Evolutionary conservation across 1,284 basidiomycete species (phyloP).

Genomic region (Tylopilus sp.): DNA sequence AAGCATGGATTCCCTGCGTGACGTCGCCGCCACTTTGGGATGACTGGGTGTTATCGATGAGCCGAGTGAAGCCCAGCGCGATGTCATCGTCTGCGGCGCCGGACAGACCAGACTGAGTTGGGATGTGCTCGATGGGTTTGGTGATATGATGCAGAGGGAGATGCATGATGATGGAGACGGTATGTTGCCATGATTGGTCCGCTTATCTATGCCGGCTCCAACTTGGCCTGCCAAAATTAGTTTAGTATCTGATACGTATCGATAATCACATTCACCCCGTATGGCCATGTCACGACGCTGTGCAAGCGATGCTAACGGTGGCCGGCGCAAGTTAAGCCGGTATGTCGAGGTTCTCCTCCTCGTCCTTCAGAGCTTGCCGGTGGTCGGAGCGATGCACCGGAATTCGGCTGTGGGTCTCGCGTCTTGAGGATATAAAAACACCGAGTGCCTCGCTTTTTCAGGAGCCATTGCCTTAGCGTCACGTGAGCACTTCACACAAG

Average conservation of each 20-base stretch:
- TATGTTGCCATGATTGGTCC: not conserved
- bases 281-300: not conserved
- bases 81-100: constrained; percentile 31
- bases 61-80: constrained; percentile 37
- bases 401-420: too few species aligned
- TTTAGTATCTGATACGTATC: too few species aligned
- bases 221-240: not conserved
- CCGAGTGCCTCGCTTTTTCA: too few species aligned
- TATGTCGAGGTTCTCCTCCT: not conserved
- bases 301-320: not conserved
- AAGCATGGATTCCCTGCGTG: constrained; percentile 41
- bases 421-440: too few species aligned
- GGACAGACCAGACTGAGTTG: constrained; percentile 15
- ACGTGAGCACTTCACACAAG: too few species aligned
- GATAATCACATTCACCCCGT: not conserved
- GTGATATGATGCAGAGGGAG: constrained; percentile 18
- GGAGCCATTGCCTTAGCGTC: too few species aligned
- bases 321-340: not conserved
- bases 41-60: constrained; percentile 41
- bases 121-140: constrained; percentile 23
- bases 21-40: constrained; percentile 35
- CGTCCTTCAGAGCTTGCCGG: too few species aligned
- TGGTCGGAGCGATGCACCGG: too few species aligned
- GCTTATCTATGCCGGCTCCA: constrained; percentile 7
- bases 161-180: constrained; percentile 12